A percentile compares a stretch with the other conserved stretches of the same genome.
Conservation (phyloP, 768 basidiomycete species). For the Kondoa malvinella region DNA sequence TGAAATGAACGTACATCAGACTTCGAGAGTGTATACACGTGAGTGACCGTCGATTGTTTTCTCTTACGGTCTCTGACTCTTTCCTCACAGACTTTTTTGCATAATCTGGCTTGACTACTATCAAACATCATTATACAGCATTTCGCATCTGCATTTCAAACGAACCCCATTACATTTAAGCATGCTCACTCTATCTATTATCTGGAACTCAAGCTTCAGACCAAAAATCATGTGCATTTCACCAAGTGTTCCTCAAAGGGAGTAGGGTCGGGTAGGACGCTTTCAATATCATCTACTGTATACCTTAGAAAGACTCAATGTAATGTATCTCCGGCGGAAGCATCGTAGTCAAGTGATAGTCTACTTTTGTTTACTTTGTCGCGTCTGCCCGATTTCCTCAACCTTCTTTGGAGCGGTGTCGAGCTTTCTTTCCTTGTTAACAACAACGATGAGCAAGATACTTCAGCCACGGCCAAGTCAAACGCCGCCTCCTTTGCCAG, state of each 20-base stretch:
- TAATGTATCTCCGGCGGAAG: too few species aligned
- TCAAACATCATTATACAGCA: background rate
- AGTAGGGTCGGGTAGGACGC: too few species aligned
- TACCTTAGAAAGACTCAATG: background rate
- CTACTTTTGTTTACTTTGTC: background rate
- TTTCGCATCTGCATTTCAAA: background rate
- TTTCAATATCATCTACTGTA: background rate
- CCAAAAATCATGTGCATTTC: too few species aligned
- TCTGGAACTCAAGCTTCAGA: too few species aligned
- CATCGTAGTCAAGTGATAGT: background rate
- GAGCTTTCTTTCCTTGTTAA: background rate
- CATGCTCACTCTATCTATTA: background rate
- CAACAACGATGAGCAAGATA: background rate
- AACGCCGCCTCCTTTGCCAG: background rate
- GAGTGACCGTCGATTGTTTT: constrained; percentile 12
- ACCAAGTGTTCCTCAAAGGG: too few species aligned
- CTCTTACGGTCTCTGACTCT: background rate
- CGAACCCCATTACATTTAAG: background rate
- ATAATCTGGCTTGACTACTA: background rate
- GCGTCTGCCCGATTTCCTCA: background rate
- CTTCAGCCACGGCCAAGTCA: background rate
- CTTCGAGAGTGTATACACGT: constrained; percentile 21
- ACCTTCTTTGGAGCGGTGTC: too few species aligned
- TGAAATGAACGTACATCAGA: constrained; percentile 94
- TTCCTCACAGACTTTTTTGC: constrained; percentile 3